Evolutionary conservation across 164 flowering plant species (phyloP), one percentile per base, ranked within the genome.

Genomic region (Cinnamomum chago): DNA sequence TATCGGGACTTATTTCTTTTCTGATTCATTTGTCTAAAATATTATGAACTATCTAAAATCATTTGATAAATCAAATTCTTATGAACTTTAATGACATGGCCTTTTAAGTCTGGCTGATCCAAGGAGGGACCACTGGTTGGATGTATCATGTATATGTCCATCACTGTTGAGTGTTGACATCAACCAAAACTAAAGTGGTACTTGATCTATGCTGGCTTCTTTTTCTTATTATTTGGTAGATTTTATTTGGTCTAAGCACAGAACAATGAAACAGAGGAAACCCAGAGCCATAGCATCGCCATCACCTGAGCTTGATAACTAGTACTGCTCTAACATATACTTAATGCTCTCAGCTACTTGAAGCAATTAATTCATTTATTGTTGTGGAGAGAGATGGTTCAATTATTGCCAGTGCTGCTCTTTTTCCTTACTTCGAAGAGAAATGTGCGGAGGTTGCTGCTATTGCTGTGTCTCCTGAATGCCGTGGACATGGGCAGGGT

Each of bases 401-500:
- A 25, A 84, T 94, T 28, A 94, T 92, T 76, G 99, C 99, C 28
- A 90, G 97, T 83, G 97, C 95, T 77, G 98, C 99, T 70, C 94
- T 95, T 62, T 93, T 91, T 76, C 96, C 95, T 60, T 95, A 86
- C 87, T 83, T 82, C 68, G 81, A 88, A 74, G 97, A 90, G 10
- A 92, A 87, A 71, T 92, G 95, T 83, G 99, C 91, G 58, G 99
- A 95, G 80, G 90, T 95, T 77, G 98, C 99, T 79, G 90, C 93
- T 24, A 86, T 95, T 80, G 98, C 95, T 67, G 99, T 95, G 77
- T 89, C 97, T 80, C 86, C 95, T 68, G 97, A 95, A 50, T 95
- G 99, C 77, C 97, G 97, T 68, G 99, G 97, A 30, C 95, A 91
- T 84, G 99, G 99, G 71, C 98, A 89, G 78, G 99, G 99, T 66